Base-by-base conservation (phyloP, 352 stramenopile genomes). In the Phytophthora brassicae region DNA sequence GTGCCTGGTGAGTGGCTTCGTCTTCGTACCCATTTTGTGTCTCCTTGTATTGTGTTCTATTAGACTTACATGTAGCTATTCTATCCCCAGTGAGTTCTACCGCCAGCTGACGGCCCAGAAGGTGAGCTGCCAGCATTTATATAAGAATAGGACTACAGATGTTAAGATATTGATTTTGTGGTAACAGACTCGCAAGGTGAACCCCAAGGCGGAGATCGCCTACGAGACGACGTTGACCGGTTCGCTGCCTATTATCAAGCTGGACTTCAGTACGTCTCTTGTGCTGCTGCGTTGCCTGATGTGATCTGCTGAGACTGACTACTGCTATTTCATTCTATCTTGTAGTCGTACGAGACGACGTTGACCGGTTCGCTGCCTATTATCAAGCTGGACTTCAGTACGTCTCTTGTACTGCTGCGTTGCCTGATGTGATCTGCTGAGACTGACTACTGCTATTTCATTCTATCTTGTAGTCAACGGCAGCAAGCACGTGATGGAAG, bases 351-450 rank as follows among this genome's bases (percentile, higher is more conserved):
- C 72, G 75, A 68, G 17, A 79, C 81, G 55, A 75, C 81, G 57
- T 49, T 90, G 22, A 70, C 72, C 19, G 84, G 81, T 39, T 71
- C 76, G 47, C 24, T 70, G 39, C 86, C 86, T 33, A 74, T 65
- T 17, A 92, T 94, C 68, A 77, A 92, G 51, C 69, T 94, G 55
- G 78, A 90, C 51, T 94, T 94, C 64, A 94, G 86, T 94, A 75
- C 55, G 66, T 60, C 17, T 38, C 9, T 14, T 3, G 1, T 31
- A 8, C 4, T 31, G 26, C 26, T 31, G 26, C 26, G 26, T 4
- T 31, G 26, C 26, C 8, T 8, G 26, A 31, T 31, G 8, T 2
- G 31, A 28, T 17, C n/a, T 43, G 9, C 4, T 29, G 26, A 19
- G 14, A 22, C 46, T 68, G 33, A 68, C 11, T 16, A 16, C 6